Percentiles rank a stretch among this genome's conserved stretches.
phyloP scores from a whole-genome alignment of 2,329 filamentous ascomycete genomes.

The Ascocoryne sarcoides region DNA sequence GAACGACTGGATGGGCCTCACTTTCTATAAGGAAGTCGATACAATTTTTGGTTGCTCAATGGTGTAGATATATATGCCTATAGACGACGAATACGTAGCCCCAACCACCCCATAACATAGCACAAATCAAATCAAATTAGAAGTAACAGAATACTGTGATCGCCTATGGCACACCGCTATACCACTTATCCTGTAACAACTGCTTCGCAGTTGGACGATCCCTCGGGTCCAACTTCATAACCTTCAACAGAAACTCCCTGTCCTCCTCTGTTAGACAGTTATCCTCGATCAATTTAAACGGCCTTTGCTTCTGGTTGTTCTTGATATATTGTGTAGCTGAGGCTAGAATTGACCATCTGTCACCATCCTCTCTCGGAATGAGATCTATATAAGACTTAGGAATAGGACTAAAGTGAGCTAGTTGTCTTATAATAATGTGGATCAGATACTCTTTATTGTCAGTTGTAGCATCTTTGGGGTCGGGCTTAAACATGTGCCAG shows the following conservation, averaged over 20 bases:
- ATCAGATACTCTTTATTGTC: conserved; percentile 19
- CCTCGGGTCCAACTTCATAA: conserved; percentile 23
- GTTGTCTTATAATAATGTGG: conserved; percentile 19
- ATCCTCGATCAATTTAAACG: conserved; percentile 18
- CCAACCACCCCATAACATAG: conserved; percentile 4
- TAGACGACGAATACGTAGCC: too few relatives aligned
- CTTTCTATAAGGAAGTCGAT: too few relatives aligned
- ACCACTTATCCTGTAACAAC: conserved; percentile 22
- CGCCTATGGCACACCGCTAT: conserved; percentile 19
- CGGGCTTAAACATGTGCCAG: conserved; percentile 23
- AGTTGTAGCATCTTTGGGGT: conserved; percentile 19
- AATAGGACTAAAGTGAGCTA: conserved; percentile 18
- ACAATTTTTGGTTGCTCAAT: too few relatives aligned
- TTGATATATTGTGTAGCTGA: conserved; percentile 16
- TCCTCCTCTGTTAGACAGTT: conserved; percentile 19
- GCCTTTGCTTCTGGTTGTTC: conserved; percentile 20
- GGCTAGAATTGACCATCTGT: conserved; percentile 16
- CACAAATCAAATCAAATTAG: conserved; percentile 5
- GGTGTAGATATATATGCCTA: too few relatives aligned
- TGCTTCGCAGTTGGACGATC: conserved; percentile 22
- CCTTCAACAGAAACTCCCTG: conserved; percentile 17
- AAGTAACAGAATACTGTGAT: conserved; percentile 8
- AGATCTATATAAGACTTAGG: conserved; percentile 19
- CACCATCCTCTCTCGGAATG: conserved; percentile 17
- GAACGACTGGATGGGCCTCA: too few relatives aligned